Base-by-base conservation (phyloP, 768 basidiomycete genomes). In the Leccinum uliginosum region DNA sequence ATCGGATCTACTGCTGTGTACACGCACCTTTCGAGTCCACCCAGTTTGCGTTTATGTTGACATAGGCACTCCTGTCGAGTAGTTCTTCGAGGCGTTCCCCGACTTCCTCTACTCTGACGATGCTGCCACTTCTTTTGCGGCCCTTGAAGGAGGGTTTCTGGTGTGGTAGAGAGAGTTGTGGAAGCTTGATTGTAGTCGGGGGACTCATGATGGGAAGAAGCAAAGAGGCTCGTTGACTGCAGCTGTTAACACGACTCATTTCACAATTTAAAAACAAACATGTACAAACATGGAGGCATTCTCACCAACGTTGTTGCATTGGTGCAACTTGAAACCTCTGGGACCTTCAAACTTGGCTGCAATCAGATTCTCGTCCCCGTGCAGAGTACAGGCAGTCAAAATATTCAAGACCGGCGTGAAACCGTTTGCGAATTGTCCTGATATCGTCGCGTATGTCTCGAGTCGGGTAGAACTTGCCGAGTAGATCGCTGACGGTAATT, bases 1-100 rank as follows among this genome's bases (percentile, higher is more conserved):
- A 32, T 47, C 2, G 21, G 29, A n/a, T 8, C 34, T 23, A 29
- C 68, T 9, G 3, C 73, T 5, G 38, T 46, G 38, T 5, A 26
- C 27, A 21, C 56, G 50, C 44, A 90, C 93, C 93, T 75, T 96
- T 96, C 58, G 87, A 83, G 66, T 96, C 93, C 68, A 96, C 93
- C 93, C 93, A 96, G 67, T 92, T 83, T 19, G 91, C 90, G 68
- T 96, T 96, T 59, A 89, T 83, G 69, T 93, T 93, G 57, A 82
- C 79, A 71, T 90, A 93, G 30, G 86, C 83, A 64, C 83, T 84
- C 65, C 89, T 86, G 77, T 93, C 91, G 26, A 89, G 78, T 6
- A 83, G 75, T 65, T 91, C 88, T 65, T 93, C 89, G 50, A 83
- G 75, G 51, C 85, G 77, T 66, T 83, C 85, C 44, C 85, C 87